Conservation (phyloP, 1,284 basidiomycete genomes). For the Puccinia triticina region DNA sequence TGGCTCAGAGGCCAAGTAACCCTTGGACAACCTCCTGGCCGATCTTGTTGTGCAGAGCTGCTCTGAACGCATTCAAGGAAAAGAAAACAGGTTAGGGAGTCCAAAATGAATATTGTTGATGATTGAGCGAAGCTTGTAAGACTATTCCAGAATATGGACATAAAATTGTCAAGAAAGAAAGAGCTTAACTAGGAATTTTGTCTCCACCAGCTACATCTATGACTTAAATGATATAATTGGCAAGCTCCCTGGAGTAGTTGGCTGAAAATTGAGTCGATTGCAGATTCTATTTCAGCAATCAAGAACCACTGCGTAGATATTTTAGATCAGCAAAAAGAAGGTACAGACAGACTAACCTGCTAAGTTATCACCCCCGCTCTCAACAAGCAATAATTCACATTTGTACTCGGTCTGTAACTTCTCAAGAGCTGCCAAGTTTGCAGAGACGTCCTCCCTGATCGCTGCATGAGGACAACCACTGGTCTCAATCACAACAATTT, state of each 20-base stretch:
- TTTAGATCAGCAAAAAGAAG: not conserved
- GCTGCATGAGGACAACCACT: constrained; percentile 61
- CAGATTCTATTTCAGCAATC: not conserved
- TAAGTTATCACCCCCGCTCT: constrained; percentile 93
- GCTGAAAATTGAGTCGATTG: constrained; percentile 58
- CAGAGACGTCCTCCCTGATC: constrained; percentile 85
- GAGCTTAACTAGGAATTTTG: constrained; percentile 77
- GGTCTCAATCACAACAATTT: constrained; percentile 95
- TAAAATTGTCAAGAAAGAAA: not conserved
- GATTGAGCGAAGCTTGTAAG: too few relatives aligned
- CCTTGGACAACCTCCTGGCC: too few relatives aligned
- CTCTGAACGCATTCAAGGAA: too few relatives aligned
- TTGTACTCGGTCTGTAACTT: constrained; percentile 80
- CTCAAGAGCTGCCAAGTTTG: constrained; percentile 93
- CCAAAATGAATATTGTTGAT: too few relatives aligned
- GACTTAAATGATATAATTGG: constrained; percentile 96
- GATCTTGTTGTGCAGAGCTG: too few relatives aligned
- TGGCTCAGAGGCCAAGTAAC: too few relatives aligned
- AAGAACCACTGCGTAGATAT: too few relatives aligned
- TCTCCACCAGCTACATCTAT: constrained; percentile 74
- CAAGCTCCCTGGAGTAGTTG: constrained; percentile 91
- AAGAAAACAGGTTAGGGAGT: too few relatives aligned
- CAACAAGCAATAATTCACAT: constrained; percentile 67
- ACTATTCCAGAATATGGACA: not conserved
- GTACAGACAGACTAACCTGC: constrained; percentile 62